Evolutionary conservation across 305 asterid genomes (phyloP), one percentile per base, ranked within the genome.

Genomic region (Fraxinus albicans): DNA sequence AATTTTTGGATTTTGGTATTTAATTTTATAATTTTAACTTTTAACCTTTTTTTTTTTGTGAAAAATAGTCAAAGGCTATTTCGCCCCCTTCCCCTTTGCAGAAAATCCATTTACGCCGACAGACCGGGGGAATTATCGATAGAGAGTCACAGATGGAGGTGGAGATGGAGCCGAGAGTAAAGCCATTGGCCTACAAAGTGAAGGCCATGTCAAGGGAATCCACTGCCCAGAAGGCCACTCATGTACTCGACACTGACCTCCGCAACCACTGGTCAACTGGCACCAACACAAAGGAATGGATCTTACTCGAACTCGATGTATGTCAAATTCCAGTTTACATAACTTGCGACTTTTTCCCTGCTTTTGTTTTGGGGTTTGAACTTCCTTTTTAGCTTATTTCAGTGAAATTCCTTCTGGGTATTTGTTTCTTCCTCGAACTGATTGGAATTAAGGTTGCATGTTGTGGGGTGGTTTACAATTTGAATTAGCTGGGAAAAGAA

Each of bases 281-380:
- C 47, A 96, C 99, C 35, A 96, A 96, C 85, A 96, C 98, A 78
- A 94, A 96, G 80, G 99, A 96, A 77, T 96, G 98, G 99, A 93
- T 96, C 89, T 89, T 96, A 75, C 98, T 96, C 83, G 98, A 96
- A 88, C 95, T 96, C 73, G 98, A 96, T 70, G 99, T 96, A 92
- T 69, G 91, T 83, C n/a, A 25, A 63, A 77, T 70, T 29, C 58
- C 70, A n/a, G 36, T 86, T 84, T 78, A 29, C 42, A 69, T 83
- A 60, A 69, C 34, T 25, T 82, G 83, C 69, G 8, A 6, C 21
- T 38, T 78, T 23, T 19, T 29, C 0, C 29, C 83, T 60, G 34
- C 2, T 84, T 53, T 17, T 42, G 35, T 27, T 42, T 17, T 44
- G 67, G 27, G 19, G 29, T 70, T 6, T 44, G 81, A 19, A 19